Base-by-base conservation (phyloP, 1,284 basidiomycete genomes). In the Hemileia vastatrix region DNA sequence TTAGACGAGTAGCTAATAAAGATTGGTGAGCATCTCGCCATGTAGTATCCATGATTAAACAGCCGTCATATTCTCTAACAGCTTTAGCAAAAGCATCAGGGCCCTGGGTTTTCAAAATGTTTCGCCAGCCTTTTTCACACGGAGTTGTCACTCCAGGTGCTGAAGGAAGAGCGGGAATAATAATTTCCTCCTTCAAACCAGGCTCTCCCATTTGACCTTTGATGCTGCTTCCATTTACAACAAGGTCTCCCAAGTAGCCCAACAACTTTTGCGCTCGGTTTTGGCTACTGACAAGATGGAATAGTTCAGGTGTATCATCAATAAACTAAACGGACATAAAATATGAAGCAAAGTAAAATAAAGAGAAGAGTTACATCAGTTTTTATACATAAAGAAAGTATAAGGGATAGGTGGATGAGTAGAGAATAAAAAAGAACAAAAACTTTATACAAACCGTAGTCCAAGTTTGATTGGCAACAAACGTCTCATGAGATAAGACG, bases 11-110 rank as follows among this genome's bases (percentile, higher is more conserved):
- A 52, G 95, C 95, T 65, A 99, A 84, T 54, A 99, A 82, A 54
- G 91, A 95, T 78, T 99, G 95, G 78, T 99, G 95, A 51, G 95
- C 95, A 77, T 99, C 95, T 78, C 95, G 88, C 94, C 95, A 98
- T 6, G 94, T 98, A 54, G 94, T 98, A 80, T 96, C 91, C 78
- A 79, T 79, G 69, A 79, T 78, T 60, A 79, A 74, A 66, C 86
- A 87, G 67, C 95, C 95, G 60, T 90, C 90, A 79, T 99, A 98
- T 68, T 87, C 87, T 70, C 95, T 86, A 57, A 98, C 91, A 32
- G 95, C 95, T 80, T 94, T 96, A 65, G 95, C 95, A 75, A 99
- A 99, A 1, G 90, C 95, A 77, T 93, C 95, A 27, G 95, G 95
- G 50, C 95, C 95, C 70, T 97, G 83, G 78, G 97, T 90, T 72